Evolutionary conservation across 2,329 filamentous ascomycete species (phyloP).

Genomic region (Colletotrichum coccodes): DNA sequence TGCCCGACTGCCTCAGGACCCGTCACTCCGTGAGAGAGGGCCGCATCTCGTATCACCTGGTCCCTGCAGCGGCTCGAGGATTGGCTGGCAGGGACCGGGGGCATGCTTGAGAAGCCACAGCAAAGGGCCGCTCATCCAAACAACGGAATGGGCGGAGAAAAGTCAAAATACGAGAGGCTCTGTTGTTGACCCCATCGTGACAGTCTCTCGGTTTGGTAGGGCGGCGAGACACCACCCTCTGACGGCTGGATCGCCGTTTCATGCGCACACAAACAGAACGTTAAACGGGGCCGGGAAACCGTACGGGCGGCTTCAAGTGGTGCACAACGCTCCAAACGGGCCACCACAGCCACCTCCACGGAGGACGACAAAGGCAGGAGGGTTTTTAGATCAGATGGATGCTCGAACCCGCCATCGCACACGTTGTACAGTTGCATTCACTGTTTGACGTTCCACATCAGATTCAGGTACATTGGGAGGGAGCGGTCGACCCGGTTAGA

Average conservation of each 20-base stretch:
- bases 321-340: conserved; percentile 27
- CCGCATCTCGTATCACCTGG: conserved; percentile 28
- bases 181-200: conserved; percentile 17
- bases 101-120: conserved; percentile 15
- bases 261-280: conserved; percentile 25
- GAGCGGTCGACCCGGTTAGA: background rate
- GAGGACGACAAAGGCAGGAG: background rate
- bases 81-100: conserved; percentile 24
- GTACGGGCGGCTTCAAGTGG: conserved; percentile 21
- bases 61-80: conserved; percentile 24
- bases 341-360: conserved; percentile 28
- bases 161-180: conserved; percentile 27
- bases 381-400: conserved; percentile 12
- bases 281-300: conserved; percentile 23
- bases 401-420: background rate
- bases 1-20: background rate
- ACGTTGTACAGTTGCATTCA: conserved; percentile 9
- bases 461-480: conserved; percentile 20
- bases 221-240: conserved; percentile 22
- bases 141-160: background rate
- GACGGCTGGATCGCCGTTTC: conserved; percentile 23
- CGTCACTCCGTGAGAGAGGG: background rate
- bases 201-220: conserved; percentile 22
- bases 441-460: conserved; percentile 18
- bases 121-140: conserved; percentile 19